A percentile compares a stretch with the other conserved stretches of the same genome.
Evolutionary conservation across 148 eudicot species (phyloP).

Genomic region (Dianthus caryophyllus): DNA sequence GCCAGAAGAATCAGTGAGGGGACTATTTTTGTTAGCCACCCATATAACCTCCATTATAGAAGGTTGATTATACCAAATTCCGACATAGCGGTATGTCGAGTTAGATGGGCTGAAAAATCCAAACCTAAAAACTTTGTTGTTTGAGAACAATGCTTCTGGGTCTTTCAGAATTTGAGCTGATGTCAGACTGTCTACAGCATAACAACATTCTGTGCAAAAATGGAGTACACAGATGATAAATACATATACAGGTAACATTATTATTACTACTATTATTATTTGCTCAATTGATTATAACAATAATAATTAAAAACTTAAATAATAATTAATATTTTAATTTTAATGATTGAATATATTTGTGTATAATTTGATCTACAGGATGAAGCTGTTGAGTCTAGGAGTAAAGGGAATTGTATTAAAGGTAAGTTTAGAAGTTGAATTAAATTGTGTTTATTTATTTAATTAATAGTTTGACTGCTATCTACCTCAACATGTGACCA

Average conservation of each 20-base stretch:
- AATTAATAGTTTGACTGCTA: not conserved
- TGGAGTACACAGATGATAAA: not conserved
- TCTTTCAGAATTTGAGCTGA: conserved; percentile 15
- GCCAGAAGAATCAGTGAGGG: conserved; percentile 21
- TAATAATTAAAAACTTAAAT: not conserved
- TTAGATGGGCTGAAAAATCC: conserved; percentile 32
- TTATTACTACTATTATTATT: not conserved
- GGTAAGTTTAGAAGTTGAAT: not conserved
- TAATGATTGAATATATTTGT: not conserved
- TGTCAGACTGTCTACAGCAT: conserved; percentile 19
- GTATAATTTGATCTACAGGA: not conserved
- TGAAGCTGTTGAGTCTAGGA: not conserved
- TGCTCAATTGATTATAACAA: not conserved
- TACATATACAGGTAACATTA: conserved; percentile 6
- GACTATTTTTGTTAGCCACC: conserved; percentile 31
- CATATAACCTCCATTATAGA: conserved; percentile 19
- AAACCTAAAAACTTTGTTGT: conserved; percentile 20
- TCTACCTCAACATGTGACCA: not conserved
- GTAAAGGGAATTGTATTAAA: not conserved
- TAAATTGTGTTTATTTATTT: not conserved
- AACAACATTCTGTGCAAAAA: conserved; percentile 6
- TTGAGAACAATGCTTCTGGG: conserved; percentile 26
- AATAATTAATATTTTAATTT: not conserved
- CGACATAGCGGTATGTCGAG: conserved; percentile 19
- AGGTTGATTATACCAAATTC: conserved; percentile 29